Percentiles rank a stretch among this genome's conserved stretches.
phyloP scores from a whole-genome alignment of 768 basidiomycete species.

The Thelephora aurantiotincta region DNA sequence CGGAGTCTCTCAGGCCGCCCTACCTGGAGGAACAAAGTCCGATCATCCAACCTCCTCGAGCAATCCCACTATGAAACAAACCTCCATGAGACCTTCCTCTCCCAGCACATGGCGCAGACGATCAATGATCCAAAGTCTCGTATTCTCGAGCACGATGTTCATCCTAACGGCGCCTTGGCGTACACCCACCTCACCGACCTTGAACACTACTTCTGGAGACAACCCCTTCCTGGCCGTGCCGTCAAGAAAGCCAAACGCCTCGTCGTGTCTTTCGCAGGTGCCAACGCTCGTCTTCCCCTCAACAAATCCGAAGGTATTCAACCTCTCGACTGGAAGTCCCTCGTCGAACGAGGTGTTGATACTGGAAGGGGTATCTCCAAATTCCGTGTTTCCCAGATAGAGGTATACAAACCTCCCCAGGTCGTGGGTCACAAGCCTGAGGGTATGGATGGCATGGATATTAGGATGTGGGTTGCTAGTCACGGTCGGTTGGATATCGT shows the following conservation, averaged over 20 bases:
- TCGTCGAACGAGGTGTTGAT: conserved; percentile 16
- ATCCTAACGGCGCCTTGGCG: conserved; percentile 43
- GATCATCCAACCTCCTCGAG: neutral
- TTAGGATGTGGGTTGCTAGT: conserved; percentile 20
- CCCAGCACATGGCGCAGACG: conserved; percentile 12
- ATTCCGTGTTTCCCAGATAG: conserved; percentile 17
- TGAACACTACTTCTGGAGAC: conserved; percentile 36
- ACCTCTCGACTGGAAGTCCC: conserved; percentile 16
- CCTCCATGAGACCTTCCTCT: conserved; percentile 24
- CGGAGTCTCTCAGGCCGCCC: conserved; percentile 1
- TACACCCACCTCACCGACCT: conserved; percentile 42
- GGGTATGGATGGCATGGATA: conserved; percentile 22
- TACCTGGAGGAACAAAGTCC: neutral
- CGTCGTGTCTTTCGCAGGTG: conserved; percentile 31
- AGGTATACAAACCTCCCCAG: conserved; percentile 24
- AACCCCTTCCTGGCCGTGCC: conserved; percentile 45
- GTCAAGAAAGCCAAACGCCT: conserved; percentile 5
- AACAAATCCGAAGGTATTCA: conserved; percentile 7
- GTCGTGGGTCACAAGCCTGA: conserved; percentile 29
- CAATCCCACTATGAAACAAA: conserved; percentile 6
- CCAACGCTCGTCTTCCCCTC: conserved; percentile 17
- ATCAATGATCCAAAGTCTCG: conserved; percentile 15
- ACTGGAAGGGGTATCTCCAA: conserved; percentile 9
- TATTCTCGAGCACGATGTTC: conserved; percentile 49
- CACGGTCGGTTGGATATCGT: conserved; percentile 17